A percentile compares a stretch with the other conserved stretches of the same genome.
phyloP scores from a whole-genome alignment of 495 filamentous ascomycete species.

The Hypoxylon subgilvum region DNA sequence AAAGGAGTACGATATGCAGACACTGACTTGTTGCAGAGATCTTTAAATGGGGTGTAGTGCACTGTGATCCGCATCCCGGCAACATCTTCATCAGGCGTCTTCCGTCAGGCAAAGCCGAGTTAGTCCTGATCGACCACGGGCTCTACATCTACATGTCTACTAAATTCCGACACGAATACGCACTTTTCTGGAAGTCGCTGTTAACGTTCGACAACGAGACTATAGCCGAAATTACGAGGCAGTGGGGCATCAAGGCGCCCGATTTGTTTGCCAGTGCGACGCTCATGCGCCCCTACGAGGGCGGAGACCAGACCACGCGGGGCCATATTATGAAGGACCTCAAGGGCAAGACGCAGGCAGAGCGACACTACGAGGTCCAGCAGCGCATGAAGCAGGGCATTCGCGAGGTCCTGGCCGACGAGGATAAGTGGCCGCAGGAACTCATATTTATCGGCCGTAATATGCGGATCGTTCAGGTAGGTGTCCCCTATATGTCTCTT shows the following conservation, averaged over 20 bases:
- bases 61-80: constrained; percentile 95
- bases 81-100: constrained; percentile 94
- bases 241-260: constrained; percentile 86
- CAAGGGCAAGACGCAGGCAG: constrained; percentile 63
- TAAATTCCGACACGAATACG: constrained; percentile 86
- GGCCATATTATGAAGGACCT: constrained; percentile 60
- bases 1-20: not conserved
- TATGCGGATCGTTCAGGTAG: constrained; percentile 79
- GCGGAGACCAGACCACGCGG: constrained; percentile 72
- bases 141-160: constrained; percentile 90
- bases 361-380: constrained; percentile 84
- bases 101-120: constrained; percentile 79
- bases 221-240: constrained; percentile 67
- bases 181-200: constrained; percentile 89
- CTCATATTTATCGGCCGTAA: constrained; percentile 96
- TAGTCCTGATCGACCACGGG: constrained; percentile 96
- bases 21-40: constrained; percentile 63
- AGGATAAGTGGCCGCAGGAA: constrained; percentile 89
- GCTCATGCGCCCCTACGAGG: constrained; percentile 85
- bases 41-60: constrained; percentile 92
- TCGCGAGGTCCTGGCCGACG: constrained; percentile 82
- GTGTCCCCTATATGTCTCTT: not conserved
- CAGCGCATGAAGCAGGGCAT: constrained; percentile 81
- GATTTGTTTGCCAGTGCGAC: constrained; percentile 93
- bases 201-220: constrained; percentile 91